Evolutionary conservation across 768 basidiomycete genomes (phyloP).

Genomic region (Suillus variegatus): DNA sequence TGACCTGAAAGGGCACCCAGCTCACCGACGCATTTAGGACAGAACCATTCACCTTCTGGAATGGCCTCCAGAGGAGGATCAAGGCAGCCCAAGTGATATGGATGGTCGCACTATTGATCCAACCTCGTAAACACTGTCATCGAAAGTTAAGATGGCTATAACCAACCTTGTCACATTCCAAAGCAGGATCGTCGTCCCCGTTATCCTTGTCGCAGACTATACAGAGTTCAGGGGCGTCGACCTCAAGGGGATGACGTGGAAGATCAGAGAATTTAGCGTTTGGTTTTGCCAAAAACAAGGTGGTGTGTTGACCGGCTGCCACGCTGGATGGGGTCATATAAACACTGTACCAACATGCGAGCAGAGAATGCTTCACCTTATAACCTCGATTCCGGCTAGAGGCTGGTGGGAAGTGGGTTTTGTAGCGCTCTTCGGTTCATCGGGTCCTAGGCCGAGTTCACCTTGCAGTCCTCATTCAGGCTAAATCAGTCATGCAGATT

Average conservation of each 20-base stretch:
- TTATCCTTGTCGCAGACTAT: slow-evolving; percentile 69
- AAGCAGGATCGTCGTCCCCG: slow-evolving; percentile 68
- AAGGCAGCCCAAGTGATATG: slow-evolving; percentile 84
- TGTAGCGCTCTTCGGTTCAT: slow-evolving; percentile 84
- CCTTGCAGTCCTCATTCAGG: slow-evolving; percentile 36
- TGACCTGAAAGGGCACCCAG: slow-evolving; percentile 47
- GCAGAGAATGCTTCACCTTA: slow-evolving; percentile 54
- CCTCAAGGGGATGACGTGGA: slow-evolving; percentile 76
- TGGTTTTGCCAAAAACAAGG: slow-evolving; percentile 78
- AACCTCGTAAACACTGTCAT: slow-evolving; percentile 1
- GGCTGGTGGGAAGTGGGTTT: slow-evolving; percentile 74
- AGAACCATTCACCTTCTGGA: slow-evolving; percentile 94
- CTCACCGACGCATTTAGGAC: slow-evolving; percentile 65
- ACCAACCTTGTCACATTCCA: slow-evolving; percentile 90
- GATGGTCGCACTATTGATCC: slow-evolving; percentile 73
- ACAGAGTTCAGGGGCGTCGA: slow-evolving; percentile 69
- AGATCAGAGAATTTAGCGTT: slow-evolving; percentile 75
- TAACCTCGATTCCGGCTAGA: slow-evolving; percentile 76
- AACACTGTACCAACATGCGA: not conserved
- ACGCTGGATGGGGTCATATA: slow-evolving; percentile 47
- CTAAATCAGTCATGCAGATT: not conserved
- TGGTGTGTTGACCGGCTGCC: slow-evolving; percentile 85
- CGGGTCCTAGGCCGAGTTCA: slow-evolving; percentile 79
- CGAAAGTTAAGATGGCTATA: not conserved
- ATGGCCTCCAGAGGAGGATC: slow-evolving; percentile 72